Evolutionary conservation across 805 yeast genomes (phyloP).

Genomic region (Starmera quercuum): DNA sequence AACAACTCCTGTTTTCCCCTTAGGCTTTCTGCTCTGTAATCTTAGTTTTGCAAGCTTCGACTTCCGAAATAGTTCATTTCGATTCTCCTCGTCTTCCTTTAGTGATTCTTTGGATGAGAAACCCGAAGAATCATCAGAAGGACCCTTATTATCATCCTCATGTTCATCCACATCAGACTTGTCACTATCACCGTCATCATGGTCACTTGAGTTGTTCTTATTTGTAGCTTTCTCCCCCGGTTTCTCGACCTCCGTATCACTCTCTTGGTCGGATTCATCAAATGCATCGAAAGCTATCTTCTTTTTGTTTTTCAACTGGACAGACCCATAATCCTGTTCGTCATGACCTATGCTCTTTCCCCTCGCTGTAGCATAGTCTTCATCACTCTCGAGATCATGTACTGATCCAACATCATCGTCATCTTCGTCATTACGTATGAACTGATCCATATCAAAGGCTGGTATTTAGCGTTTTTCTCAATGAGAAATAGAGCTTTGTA

Average conservation of each 20-base stretch:
- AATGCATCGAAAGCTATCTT: constrained; percentile 13
- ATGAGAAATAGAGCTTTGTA: too few relatives aligned
- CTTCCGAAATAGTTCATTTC: constrained; percentile 41
- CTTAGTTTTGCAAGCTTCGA: constrained; percentile 49
- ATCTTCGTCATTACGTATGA: constrained; percentile 5
- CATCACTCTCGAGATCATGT: constrained; percentile 16
- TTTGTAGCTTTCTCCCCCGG: too few relatives aligned
- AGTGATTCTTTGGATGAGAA: constrained; percentile 3
- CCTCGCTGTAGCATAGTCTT: constrained; percentile 14
- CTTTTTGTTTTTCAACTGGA: constrained; percentile 13
- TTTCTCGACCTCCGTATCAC: constrained; percentile 14
- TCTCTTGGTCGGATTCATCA: too few relatives aligned
- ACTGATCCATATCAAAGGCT: constrained; percentile 12
- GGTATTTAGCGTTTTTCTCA: neutral
- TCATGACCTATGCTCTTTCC: constrained; percentile 13
- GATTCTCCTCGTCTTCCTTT: constrained; percentile 18
- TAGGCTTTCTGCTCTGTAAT: constrained; percentile 41
- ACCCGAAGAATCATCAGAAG: constrained; percentile 5
- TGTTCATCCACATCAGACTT: constrained; percentile 14
- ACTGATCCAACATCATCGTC: constrained; percentile 8
- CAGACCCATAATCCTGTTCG: constrained; percentile 21
- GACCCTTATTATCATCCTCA: constrained; percentile 11
- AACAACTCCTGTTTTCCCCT: constrained; percentile 80
- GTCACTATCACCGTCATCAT: constrained; percentile 12
- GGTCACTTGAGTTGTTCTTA: too few relatives aligned